Percentiles rank a stretch among this genome's conserved stretches.
These are phyloP conservation scores for Saturnispora sanitii DNA, from an alignment of 805 yeast genomes.

Conservation along the genomic window DNA sequence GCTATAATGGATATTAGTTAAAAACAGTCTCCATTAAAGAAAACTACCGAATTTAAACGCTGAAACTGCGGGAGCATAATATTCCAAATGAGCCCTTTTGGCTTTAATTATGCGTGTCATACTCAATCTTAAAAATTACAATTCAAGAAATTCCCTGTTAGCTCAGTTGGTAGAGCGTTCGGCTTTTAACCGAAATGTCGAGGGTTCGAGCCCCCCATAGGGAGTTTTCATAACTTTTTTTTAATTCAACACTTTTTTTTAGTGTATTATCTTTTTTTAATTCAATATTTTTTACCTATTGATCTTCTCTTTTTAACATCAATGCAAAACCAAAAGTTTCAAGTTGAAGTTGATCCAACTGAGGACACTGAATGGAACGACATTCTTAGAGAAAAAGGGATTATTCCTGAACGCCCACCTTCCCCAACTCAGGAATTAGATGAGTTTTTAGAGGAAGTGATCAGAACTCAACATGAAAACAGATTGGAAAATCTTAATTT, in stretches of 20 bases:
- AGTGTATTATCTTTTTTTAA: not conserved
- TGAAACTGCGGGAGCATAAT: too few relatives aligned
- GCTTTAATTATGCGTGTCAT: too few relatives aligned
- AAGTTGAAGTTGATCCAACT: conserved; percentile 83
- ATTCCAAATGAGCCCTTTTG: too few relatives aligned
- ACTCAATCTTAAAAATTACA: too few relatives aligned
- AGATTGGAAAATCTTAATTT: conserved; percentile 67
- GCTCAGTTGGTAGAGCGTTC: conserved; percentile 66
- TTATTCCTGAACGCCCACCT: conserved; percentile 85
- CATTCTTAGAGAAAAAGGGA: conserved; percentile 78
- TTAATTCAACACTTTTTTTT: not conserved
- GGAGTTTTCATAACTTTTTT: conserved; percentile 26
- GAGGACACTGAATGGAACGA: conserved; percentile 99
- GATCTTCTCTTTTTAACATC: not conserved
- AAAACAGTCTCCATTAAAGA: too few relatives aligned
- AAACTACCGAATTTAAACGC: too few relatives aligned
- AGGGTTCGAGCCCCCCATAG: conserved; percentile 54
- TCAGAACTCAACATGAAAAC: conserved; percentile 69
- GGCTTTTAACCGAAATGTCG: conserved; percentile 56
- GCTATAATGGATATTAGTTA: too few relatives aligned
- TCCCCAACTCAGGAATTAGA: conserved; percentile 83
- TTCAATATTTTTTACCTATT: not conserved
- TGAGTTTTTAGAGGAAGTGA: conserved; percentile 78
- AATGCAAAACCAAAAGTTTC: conserved; percentile 46
- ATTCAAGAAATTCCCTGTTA: conserved; percentile 33